Evolutionary conservation across 1,284 basidiomycete genomes (phyloP), one percentile per base, ranked within the genome.

Genomic region (Sanghuangporus baumii): DNA sequence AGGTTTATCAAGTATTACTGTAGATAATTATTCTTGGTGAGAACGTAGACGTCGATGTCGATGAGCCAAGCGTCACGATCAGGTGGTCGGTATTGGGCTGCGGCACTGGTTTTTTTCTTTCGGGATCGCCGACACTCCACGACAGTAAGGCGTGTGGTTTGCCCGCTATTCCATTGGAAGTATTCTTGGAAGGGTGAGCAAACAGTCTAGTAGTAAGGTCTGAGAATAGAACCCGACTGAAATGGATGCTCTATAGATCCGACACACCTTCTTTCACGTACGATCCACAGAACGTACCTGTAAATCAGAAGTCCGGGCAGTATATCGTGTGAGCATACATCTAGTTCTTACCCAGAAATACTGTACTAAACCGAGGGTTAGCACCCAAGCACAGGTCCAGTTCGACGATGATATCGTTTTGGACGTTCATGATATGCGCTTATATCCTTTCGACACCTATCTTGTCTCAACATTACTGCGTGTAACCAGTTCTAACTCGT

Each of bases 361-460:
- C 12, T 47, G 20, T 34, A 16, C 36, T 38, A 7, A 20, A 34
- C 23, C 52, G 18, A 40, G 52, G n/a, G 47, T 23, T 57, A 86
- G 84, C 56, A 79, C 84, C 34, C 81, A 84, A 67, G 81, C 79
- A 65, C 74, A 83, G 14, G 78, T 80, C 43, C 82, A 82, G 67
- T 86, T 86, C 66, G 81, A 84, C 66, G 81, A 78, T 62, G 79
- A 83, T 65, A 80, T 85, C 67, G 78, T 80, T 41, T 75, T 85
- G n/a, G 82, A 86, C 66, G 82, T 83, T 7, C 81, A 83, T 65
- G 71, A 79, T 68, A 78, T 79, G 12, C 78, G 75, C 6, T 69
- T 84, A 3, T 86, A 85, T 67, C 84, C 84, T 1, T 85, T 85
- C 69, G 84, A 86, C 69, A 79, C 75, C 0, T 86, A 86, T 68